Conservation (phyloP, 192 early-diverging fungal genomes). For the Coemansia reversa region DNA sequence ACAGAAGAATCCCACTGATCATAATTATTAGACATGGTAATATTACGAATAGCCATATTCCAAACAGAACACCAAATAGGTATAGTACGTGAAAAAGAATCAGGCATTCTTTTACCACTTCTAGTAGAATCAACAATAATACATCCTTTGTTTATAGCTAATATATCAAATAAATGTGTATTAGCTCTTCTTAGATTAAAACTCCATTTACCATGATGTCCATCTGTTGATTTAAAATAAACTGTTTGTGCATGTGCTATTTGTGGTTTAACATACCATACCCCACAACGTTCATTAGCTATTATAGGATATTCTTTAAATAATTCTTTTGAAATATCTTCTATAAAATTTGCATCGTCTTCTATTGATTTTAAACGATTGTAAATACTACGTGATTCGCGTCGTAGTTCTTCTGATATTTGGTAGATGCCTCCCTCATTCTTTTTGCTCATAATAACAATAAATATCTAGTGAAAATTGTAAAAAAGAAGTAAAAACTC, state of each 20-base stretch:
- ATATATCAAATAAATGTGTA: conserved; percentile 63
- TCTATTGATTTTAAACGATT: conserved; percentile 79
- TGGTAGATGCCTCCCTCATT: conserved; percentile 7
- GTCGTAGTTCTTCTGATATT: conserved; percentile 16
- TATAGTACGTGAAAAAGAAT: conserved; percentile 80
- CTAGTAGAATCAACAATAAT: conserved; percentile 89
- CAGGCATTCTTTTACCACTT: conserved; percentile 80
- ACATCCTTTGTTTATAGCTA: conserved; percentile 60
- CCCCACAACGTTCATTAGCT: conserved; percentile 85
- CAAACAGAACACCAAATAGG: conserved; percentile 87
- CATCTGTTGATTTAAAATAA: conserved; percentile 96
- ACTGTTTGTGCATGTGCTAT: conserved; percentile 62
- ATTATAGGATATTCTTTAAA: conserved; percentile 63
- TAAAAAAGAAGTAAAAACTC: not conserved
- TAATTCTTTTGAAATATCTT: conserved; percentile 49
- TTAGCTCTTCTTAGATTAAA: conserved; percentile 82
- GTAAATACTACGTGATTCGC: conserved; percentile 52
- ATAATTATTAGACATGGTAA: not conserved
- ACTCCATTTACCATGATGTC: conserved; percentile 81
- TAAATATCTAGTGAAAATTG: not conserved
- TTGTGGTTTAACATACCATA: conserved; percentile 78
- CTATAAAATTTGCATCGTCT: conserved; percentile 75
- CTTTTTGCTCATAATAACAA: not conserved
- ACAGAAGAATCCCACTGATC: conserved; percentile 59
- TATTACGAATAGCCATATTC: conserved; percentile 56